Evolutionary conservation across 805 yeast genomes (phyloP).

Genomic region (Teunomyces funiuensis): DNA sequence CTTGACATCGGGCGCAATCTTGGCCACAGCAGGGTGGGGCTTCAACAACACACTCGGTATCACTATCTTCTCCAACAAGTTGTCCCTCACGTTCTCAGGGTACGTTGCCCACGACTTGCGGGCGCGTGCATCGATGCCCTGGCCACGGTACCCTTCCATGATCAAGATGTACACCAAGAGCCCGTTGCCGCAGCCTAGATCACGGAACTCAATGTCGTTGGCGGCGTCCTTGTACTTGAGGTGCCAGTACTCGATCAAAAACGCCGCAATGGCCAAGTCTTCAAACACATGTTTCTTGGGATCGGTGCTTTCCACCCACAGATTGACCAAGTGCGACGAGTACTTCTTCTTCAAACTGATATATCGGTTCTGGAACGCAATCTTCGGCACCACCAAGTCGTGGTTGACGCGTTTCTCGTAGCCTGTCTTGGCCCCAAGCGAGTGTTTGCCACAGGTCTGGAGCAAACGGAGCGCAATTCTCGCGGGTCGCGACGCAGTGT

Average conservation of each 20-base stretch:
- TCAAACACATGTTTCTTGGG: constrained; percentile 96
- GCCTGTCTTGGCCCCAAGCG: constrained; percentile 79
- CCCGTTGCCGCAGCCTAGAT: constrained; percentile 96
- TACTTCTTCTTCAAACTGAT: constrained; percentile 78
- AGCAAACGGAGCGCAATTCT: constrained; percentile 81
- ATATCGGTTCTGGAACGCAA: constrained; percentile 79
- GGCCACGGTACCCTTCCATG: constrained; percentile 78
- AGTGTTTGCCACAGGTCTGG: constrained; percentile 80
- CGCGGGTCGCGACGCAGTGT: constrained; percentile 58
- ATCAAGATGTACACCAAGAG: constrained; percentile 70
- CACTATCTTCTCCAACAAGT: constrained; percentile 72
- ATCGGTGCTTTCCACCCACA: constrained; percentile 93
- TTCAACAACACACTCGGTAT: constrained; percentile 74
- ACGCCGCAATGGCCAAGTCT: constrained; percentile 94
- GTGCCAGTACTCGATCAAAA: constrained; percentile 83
- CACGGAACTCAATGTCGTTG: constrained; percentile 67
- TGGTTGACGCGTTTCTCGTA: constrained; percentile 87
- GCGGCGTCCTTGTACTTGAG: constrained; percentile 38
- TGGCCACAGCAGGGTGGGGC: constrained; percentile 63
- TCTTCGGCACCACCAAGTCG: constrained; percentile 81
- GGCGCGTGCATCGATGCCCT: constrained; percentile 86
- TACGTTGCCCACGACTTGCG: constrained; percentile 85
- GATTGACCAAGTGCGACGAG: constrained; percentile 68
- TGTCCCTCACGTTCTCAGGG: constrained; percentile 59
- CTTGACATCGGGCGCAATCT: constrained; percentile 50